Evolutionary conservation across 1,284 basidiomycete species (phyloP).

Genomic region (Peniophora sp.): DNA sequence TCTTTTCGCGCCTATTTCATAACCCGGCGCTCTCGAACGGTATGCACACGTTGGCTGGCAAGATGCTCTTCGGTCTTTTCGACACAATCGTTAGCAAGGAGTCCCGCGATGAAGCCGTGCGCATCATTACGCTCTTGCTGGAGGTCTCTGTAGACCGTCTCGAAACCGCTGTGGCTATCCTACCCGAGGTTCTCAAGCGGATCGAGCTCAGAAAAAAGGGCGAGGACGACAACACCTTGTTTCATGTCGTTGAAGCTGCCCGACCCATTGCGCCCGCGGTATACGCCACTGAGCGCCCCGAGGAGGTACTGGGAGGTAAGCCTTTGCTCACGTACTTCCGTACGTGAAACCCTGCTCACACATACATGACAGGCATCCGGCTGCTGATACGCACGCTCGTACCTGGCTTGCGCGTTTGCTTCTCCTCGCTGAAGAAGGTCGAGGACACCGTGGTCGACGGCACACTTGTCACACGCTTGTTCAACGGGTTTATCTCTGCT

Average conservation of each 20-base stretch:
- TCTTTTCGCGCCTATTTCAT: slow-evolving; percentile 87
- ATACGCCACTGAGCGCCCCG: slow-evolving; percentile 71
- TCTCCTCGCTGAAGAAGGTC: slow-evolving; percentile 74
- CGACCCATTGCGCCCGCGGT: slow-evolving; percentile 71
- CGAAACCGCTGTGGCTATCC: slow-evolving; percentile 68
- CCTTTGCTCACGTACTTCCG: slow-evolving; percentile 2
- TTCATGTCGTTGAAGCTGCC: slow-evolving; percentile 65
- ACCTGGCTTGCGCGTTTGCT: slow-evolving; percentile 83
- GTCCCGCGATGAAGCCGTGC: slow-evolving; percentile 56
- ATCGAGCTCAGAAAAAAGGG: slow-evolving; percentile 43
- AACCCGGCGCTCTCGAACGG: slow-evolving; percentile 78
- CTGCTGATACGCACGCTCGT: slow-evolving; percentile 85
- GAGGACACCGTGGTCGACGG: slow-evolving; percentile 80
- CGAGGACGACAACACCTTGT: slow-evolving; percentile 34
- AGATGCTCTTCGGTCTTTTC: slow-evolving; percentile 86
- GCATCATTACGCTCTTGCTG: slow-evolving; percentile 69
- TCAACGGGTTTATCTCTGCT: slow-evolving; percentile 80
- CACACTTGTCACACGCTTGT: slow-evolving; percentile 81
- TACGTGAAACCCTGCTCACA: background rate
- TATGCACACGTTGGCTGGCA: slow-evolving; percentile 89
- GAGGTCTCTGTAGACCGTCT: slow-evolving; percentile 86
- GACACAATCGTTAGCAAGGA: slow-evolving; percentile 80
- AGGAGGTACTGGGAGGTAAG: slow-evolving; percentile 66
- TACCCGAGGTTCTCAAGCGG: slow-evolving; percentile 46
- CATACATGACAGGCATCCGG: slow-evolving; percentile 58